phyloP scores from a whole-genome alignment of 345 rosid species.

The Populus pruinosa region DNA sequence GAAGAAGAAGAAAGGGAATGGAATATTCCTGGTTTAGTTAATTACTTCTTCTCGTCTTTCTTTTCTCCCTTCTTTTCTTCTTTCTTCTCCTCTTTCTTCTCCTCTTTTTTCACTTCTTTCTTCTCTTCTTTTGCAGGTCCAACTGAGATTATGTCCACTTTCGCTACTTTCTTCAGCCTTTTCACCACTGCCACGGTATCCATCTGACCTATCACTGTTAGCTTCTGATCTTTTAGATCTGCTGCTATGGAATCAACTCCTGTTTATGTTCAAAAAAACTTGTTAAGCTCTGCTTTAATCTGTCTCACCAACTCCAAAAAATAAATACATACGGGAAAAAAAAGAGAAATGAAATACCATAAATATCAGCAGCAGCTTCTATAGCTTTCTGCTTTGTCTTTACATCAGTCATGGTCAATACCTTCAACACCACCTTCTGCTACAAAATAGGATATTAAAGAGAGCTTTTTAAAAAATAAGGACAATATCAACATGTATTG shows the following conservation, averaged over 20 bases:
- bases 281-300: not conserved
- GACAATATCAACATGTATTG: not conserved
- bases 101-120: slow-evolving; percentile 74
- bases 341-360: slow-evolving; percentile 32
- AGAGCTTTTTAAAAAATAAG: no score
- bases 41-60: slow-evolving; percentile 29
- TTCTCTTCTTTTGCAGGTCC: slow-evolving; percentile 95
- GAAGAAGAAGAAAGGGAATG: not conserved
- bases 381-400: slow-evolving; percentile 89
- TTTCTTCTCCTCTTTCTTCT: slow-evolving; percentile 49
- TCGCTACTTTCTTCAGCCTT: slow-evolving; percentile 89
- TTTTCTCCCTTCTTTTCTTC: slow-evolving; percentile 47
- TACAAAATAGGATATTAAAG: not conserved
- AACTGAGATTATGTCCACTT: slow-evolving; percentile 79
- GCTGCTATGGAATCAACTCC: slow-evolving; percentile 91
- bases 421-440: slow-evolving; percentile 80
- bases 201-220: slow-evolving; percentile 83
- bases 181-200: slow-evolving; percentile 81
- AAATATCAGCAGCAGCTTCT: slow-evolving; percentile 85
- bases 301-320: not conserved
- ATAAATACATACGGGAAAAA: no score
- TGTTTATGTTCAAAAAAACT: slow-evolving; percentile 6
- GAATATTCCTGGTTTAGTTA: not conserved
- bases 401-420: slow-evolving; percentile 87
- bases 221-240: slow-evolving; percentile 82